Base-by-base conservation (phyloP, 345 rosid species). In the Salix suchowensis region DNA sequence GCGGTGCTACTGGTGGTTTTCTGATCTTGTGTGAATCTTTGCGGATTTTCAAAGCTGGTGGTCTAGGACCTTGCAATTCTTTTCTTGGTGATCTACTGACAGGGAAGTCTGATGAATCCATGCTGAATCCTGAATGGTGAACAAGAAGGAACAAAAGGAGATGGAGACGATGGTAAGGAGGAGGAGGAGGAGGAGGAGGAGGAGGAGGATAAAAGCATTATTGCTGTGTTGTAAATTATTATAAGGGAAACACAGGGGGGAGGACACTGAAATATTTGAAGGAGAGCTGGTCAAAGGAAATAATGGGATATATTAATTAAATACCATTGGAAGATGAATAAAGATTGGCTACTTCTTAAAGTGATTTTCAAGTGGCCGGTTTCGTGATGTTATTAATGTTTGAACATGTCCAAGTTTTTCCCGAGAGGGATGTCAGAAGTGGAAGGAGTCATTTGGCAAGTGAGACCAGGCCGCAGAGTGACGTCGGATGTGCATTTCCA, bases 1-100 rank as follows among this genome's bases (percentile, higher is more conserved):
- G 74, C 0, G 83, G 89, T 1, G 83, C 92, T 11, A 86, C 65
- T 0, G 97, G 95, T 15, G 97, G 92, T 62, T 90, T 91, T 74
- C 67, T 89, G 86, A 91, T 90, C 88, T 94, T 92, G 91, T 89
- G 61, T 5, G 98, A 94, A 44, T 91, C 95, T 77, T 90, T 91
- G 12, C 87, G 78, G 83, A 92, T 84, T 64, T 86, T 90, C 65
- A 92, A 82, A 5, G 95, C 95, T 2, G 91, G 72, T 21, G 98
- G 98, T 64, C 98, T 87, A 1, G 97, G 92, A 0, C 97, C 98
- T 71, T 88, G 90, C 34, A 92, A 88, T 77, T 93, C 98, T 78
- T 82, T 86, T 74, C 88, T 85, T 0, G 94, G 93, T 3, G 94
- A 91, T 80, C 83, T 92, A 67, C 74, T 84, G 21, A 78, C 75